These are phyloP conservation scores for Meyerozyma carpophila DNA, from an alignment of 1,139 yeast genomes.

Conservation along the genomic window DNA sequence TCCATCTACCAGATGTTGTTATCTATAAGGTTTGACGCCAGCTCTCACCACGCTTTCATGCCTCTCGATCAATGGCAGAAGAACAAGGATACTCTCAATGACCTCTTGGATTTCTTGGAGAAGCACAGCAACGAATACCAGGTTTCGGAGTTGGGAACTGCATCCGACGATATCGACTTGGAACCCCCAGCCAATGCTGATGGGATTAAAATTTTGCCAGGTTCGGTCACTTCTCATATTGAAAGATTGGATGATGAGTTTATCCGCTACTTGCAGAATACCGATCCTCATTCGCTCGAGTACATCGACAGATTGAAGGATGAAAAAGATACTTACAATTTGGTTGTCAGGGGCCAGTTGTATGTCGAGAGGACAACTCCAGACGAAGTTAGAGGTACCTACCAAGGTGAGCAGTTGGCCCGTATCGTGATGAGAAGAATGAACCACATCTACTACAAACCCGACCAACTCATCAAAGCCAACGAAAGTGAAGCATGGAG, in stretches of 20 bases:
- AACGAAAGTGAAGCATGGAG: slow-evolving; percentile 74
- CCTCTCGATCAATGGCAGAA: slow-evolving; percentile 79
- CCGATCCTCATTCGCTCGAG: slow-evolving; percentile 94
- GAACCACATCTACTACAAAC: slow-evolving; percentile 92
- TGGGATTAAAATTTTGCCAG: slow-evolving; percentile 73
- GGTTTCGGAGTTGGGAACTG: slow-evolving; percentile 70
- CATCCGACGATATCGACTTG: slow-evolving; percentile 75
- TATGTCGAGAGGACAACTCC: slow-evolving; percentile 69
- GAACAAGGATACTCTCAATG: slow-evolving; percentile 57
- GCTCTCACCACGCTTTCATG: slow-evolving; percentile 65
- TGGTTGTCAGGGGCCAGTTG: slow-evolving; percentile 79
- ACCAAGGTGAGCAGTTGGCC: slow-evolving; percentile 57
- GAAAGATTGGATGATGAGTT: slow-evolving; percentile 96
- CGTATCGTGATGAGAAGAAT: slow-evolving; percentile 80
- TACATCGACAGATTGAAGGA: slow-evolving; percentile 88
- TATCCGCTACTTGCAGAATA: slow-evolving; percentile 76
- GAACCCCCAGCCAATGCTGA: slow-evolving; percentile 62
- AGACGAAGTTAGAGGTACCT: slow-evolving; percentile 28
- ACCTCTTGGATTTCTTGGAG: slow-evolving; percentile 66
- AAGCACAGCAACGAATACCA: slow-evolving; percentile 51
- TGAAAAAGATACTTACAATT: slow-evolving; percentile 69
- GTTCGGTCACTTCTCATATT: slow-evolving; percentile 79
- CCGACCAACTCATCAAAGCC: slow-evolving; percentile 63
- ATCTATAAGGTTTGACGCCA: slow-evolving; percentile 82
- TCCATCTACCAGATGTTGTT: slow-evolving; percentile 76